Percentiles rank a stretch among this genome's conserved stretches.
phyloP scores from a whole-genome alignment of 306 rosid species.

The Astragalus glycyphyllos region DNA sequence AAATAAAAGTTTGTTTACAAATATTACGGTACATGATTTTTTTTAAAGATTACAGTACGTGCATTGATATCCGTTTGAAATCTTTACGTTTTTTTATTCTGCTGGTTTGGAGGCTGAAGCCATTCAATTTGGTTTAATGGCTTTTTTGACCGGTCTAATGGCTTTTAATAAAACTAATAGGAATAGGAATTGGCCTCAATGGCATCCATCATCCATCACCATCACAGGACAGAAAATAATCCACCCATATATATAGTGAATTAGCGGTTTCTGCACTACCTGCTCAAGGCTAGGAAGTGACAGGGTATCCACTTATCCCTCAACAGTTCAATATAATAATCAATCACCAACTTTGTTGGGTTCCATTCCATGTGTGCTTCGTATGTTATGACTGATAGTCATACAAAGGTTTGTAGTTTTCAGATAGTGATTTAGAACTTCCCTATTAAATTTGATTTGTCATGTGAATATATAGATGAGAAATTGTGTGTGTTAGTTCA shows the following conservation, averaged over 20 bases:
- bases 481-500: constrained; percentile 33
- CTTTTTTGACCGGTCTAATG: too few species aligned
- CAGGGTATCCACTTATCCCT: constrained; percentile 12
- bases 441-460: background rate
- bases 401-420: background rate
- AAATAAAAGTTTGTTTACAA: too few species aligned
- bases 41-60: too few species aligned
- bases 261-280: constrained; percentile 35
- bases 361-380: constrained; percentile 15
- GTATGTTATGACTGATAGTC: constrained; percentile 37
- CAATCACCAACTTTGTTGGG: constrained; percentile 30
- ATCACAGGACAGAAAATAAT: constrained; percentile 11
- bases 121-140: too few species aligned
- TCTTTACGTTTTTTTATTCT: too few species aligned
- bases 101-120: too few species aligned
- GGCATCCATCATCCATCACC: too few species aligned
- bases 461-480: constrained; percentile 26
- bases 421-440: constrained; percentile 8
- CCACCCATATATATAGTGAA: constrained; percentile 16
- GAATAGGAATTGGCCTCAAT: background rate
- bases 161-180: too few species aligned
- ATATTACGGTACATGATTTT: too few species aligned
- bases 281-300: constrained; percentile 26
- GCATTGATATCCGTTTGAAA: too few species aligned
- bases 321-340: constrained; percentile 2